A percentile compares a stretch with the other conserved stretches of the same genome.
Evolutionary conservation across 495 filamentous ascomycete species (phyloP).

Genomic region (Penicillium taxi): DNA sequence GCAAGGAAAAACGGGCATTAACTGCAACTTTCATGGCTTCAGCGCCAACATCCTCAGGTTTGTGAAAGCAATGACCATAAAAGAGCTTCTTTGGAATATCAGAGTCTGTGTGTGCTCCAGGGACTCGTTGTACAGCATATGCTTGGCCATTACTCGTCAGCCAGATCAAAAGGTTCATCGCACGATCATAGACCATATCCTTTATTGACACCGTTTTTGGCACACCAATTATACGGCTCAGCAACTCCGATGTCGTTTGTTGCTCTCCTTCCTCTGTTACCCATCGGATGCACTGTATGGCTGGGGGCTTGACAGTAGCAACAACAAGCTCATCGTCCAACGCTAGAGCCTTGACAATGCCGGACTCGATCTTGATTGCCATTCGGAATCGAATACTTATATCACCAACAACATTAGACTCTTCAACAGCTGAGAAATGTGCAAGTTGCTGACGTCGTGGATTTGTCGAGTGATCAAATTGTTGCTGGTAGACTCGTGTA

Average conservation of each 20-base stretch:
- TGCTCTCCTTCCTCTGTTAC: slow-evolving; percentile 68
- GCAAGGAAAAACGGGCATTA: slow-evolving; percentile 87
- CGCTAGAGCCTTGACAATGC: slow-evolving; percentile 78
- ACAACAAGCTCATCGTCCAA: slow-evolving; percentile 91
- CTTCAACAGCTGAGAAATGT: slow-evolving; percentile 49
- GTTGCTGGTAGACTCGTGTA: slow-evolving; percentile 74
- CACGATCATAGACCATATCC: slow-evolving; percentile 92
- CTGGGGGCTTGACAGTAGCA: slow-evolving; percentile 85
- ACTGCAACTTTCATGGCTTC: slow-evolving; percentile 69
- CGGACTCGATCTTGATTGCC: slow-evolving; percentile 97
- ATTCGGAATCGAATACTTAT: slow-evolving; percentile 88
- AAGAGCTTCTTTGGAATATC: slow-evolving; percentile 60
- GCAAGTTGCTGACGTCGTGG: slow-evolving; percentile 64
- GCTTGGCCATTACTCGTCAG: slow-evolving; percentile 82
- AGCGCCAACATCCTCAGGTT: slow-evolving; percentile 49
- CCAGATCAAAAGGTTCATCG: slow-evolving; percentile 96
- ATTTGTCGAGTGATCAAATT: slow-evolving; percentile 62
- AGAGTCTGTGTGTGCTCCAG: slow-evolving; percentile 21
- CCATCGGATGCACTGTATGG: slow-evolving; percentile 95
- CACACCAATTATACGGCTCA: slow-evolving; percentile 80
- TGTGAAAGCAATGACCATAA: slow-evolving; percentile 84
- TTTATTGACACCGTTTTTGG: slow-evolving; percentile 63
- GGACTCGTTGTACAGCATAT: slow-evolving; percentile 80
- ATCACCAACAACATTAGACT: slow-evolving; percentile 75
- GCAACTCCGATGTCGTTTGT: slow-evolving; percentile 84